phyloP scores from a whole-genome alignment of 345 rosid genomes.

The Citrus medica region DNA sequence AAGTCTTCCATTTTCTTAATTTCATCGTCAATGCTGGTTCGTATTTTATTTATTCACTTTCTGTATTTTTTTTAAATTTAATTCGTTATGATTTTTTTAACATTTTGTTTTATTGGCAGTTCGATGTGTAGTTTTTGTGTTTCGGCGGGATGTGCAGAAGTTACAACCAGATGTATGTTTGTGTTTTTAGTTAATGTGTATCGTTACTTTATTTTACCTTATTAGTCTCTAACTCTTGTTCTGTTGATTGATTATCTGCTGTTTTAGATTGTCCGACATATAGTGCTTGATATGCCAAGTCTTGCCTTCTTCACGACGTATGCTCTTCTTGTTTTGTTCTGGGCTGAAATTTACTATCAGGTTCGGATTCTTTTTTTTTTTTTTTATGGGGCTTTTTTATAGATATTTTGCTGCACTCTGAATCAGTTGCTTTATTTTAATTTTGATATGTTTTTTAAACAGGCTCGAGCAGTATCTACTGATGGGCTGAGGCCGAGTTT shows the following conservation, averaged over 20 bases:
- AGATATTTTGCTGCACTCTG: not conserved
- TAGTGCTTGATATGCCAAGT: conserved; percentile 83
- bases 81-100: not conserved
- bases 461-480: conserved; percentile 86
- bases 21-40: conserved; percentile 88
- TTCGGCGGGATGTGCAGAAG: conserved; percentile 59
- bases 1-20: conserved; percentile 91
- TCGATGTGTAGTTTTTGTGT: conserved; percentile 63
- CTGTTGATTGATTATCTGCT: conserved; percentile 1
- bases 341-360: conserved; percentile 99
- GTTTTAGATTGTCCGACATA: conserved; percentile 64
- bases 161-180: conserved; percentile 55
- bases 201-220: too few species aligned
- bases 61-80: too few species aligned
- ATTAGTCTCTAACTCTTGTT: not conserved
- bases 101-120: conserved; percentile 39
- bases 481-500: conserved; percentile 86
- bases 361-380: conserved; percentile 19
- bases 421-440: not conserved
- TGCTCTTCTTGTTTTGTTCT: conserved; percentile 83
- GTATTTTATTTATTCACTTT: conserved; percentile 13
- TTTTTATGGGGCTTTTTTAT: not conserved
- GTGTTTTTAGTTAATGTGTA: not conserved
- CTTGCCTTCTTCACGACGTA: conserved; percentile 91
- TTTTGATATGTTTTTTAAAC: conserved; percentile 17